Conservation (phyloP, 257 asterid species). For the Nicotiana attenuata region DNA sequence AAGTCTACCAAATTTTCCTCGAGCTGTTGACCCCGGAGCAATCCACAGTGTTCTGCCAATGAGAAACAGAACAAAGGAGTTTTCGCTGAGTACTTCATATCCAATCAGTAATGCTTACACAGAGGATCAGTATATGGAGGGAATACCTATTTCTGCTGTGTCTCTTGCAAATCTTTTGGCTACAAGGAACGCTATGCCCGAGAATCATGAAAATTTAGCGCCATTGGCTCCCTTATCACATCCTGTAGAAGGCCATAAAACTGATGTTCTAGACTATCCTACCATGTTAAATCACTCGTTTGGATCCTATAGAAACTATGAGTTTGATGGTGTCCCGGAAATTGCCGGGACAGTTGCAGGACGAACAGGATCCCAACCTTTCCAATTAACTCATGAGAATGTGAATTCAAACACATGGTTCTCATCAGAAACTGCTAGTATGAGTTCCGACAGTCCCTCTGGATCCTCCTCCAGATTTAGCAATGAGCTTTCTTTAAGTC, state of each 20-base stretch:
- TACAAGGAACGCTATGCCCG: constrained; percentile 17
- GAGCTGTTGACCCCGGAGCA: constrained; percentile 15
- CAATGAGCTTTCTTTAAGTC: constrained; percentile 64
- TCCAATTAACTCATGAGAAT: constrained; percentile 14
- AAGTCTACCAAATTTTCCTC: constrained; percentile 14
- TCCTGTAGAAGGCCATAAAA: constrained; percentile 26
- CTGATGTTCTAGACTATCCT: constrained; percentile 16
- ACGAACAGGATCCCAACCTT: constrained; percentile 23
- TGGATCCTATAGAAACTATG: constrained; percentile 38
- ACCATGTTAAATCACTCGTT: constrained; percentile 21
- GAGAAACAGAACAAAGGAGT: constrained; percentile 19
- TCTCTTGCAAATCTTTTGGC: constrained; percentile 26
- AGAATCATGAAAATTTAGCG: constrained; percentile 23
- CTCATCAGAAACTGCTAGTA: constrained; percentile 20
- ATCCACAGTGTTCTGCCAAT: constrained; percentile 20
- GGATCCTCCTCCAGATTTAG: constrained; percentile 37
- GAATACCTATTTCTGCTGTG: constrained; percentile 25
- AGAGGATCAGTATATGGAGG: constrained; percentile 29
- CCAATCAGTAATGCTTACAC: constrained; percentile 22
- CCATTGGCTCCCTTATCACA: constrained; percentile 17
- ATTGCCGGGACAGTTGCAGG: constrained; percentile 19
- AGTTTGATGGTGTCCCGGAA: constrained; percentile 26
- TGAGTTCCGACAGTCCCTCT: constrained; percentile 24
- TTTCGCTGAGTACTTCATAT: constrained; percentile 21
- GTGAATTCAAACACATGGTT: constrained; percentile 34